Base-by-base conservation (phyloP, 768 basidiomycete genomes). In the Auriscalpium microsporum region DNA sequence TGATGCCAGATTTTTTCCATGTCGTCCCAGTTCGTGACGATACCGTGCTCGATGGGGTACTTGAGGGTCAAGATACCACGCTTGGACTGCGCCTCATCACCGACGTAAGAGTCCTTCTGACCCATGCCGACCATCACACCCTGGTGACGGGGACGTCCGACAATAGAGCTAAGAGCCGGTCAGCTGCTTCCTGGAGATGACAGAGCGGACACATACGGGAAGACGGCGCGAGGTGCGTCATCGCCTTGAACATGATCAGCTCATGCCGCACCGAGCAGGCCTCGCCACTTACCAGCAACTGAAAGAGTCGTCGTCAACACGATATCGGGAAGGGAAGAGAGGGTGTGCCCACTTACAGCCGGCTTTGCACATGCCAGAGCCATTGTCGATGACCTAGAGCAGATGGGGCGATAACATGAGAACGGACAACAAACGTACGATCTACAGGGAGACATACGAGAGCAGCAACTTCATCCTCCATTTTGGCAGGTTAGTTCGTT, bases 331-430 rank as follows among this genome's bases (percentile, higher is more conserved):
- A 57, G 52, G 56, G 56, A 48, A 57, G 33, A 52, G 38, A 40
- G 50, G 58, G 49, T 58, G 51, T 52, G 50, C 35, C 28, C 40
- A 86, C 87, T 65, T 71, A 91, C 90, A 93, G 75, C 96, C 95
- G 83, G 95, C 95, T 79, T 98, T 98, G 87, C 94, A 97, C 94
- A 97, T 98, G 75, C 94, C 95, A 69, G 94, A 97, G 69, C 91
- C 92, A 72, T 90, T 90, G 74, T 92, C 87, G 70, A 90, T 87
- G 73, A 90, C 88, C 87, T 88, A 61, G 16, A 33, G 50, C 33
- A 34, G 35, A 42, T 28, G 28, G 28, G 28, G 50, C 14, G 17
- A 42, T 62, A 11, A 57, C 50, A 16, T 33, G 17, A 49, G 10
- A 44, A 0, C 42, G 49, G 45, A 56, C 46, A 53, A 48, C 14